Evolutionary conservation across 1,284 basidiomycete species (phyloP), one percentile per base, ranked within the genome.

Genomic region (Chalciporus piperatoides): DNA sequence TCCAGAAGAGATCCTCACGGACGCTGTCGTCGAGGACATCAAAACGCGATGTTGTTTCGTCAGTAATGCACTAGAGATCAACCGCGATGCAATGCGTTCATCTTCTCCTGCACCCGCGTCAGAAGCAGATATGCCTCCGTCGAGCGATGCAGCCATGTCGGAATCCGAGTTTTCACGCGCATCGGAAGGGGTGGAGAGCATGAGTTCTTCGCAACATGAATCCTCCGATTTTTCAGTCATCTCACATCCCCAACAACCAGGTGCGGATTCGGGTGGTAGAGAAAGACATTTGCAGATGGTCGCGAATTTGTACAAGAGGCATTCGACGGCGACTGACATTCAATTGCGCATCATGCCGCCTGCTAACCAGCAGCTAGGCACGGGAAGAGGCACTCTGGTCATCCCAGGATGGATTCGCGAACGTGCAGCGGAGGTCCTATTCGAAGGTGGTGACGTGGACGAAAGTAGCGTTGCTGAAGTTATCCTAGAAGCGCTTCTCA

Each of bases 391-490:
- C 0, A 88, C 84, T 0, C 69, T 98, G 32, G 75, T 88, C 38
- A 82, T 99, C 36, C 96, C 96, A 0, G 95, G 95, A 0, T 99
- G 97, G 96, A 77, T 98, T 21, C 74, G 96, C 32, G 94, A 97
- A 64, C 78, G 94, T 7, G 90, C 90, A 0, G 85, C 91, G 3
- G 96, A 99, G 64, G 78, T 95, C 4, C 72, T 98, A 1, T 97
- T 97, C 57, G 91, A 92, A 61, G 83, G 84, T 2, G 89, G 89
- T n/a, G 90, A 93, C 56, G 81, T 88, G 23, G 93, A 92, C 59
- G 89, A 90, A 67, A 78, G 77, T 54, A 91, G 86, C 48, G 71
- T 96, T 2, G 84, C 89, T 0, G 91, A 94, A 59, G 77, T 88
- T 21, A 75, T 97, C 3, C 71, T 97, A 1, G 82, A 89, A 50